phyloP scores from a whole-genome alignment of 495 filamentous ascomycete genomes.

The Clavariopsis aquatica region DNA sequence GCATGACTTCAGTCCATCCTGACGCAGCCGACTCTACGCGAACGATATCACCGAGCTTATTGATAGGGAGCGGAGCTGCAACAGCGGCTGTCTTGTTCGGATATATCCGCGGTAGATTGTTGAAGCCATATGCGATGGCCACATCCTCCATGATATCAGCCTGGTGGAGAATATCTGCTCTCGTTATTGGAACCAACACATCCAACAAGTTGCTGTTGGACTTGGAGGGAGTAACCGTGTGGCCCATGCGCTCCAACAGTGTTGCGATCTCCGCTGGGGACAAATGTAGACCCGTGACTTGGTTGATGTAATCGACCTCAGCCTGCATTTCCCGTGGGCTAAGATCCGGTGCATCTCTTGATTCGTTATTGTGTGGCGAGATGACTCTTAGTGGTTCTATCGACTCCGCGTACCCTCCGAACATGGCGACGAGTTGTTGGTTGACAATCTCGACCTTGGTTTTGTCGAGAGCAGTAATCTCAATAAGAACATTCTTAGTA shows the following conservation, averaged over 20 bases:
- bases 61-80: constrained; percentile 83
- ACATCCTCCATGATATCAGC: constrained; percentile 99
- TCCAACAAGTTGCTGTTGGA: constrained; percentile 66
- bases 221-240: constrained; percentile 68
- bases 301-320: constrained; percentile 88
- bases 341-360: constrained; percentile 76
- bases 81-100: constrained; percentile 81
- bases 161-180: constrained; percentile 93
- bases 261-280: constrained; percentile 70
- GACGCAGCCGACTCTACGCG: constrained; percentile 89
- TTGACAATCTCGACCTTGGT: constrained; percentile 96
- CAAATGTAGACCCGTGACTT: constrained; percentile 79
- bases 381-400: constrained; percentile 90
- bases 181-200: constrained; percentile 79
- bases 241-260: constrained; percentile 83
- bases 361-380: constrained; percentile 85
- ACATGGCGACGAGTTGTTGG: constrained; percentile 95
- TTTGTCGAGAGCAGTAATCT: constrained; percentile 93
- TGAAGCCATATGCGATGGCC: constrained; percentile 87
- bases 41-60: constrained; percentile 92
- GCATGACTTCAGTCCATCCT: constrained; percentile 95
- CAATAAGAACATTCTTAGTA: constrained; percentile 92
- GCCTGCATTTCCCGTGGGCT: constrained; percentile 72
- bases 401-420: constrained; percentile 85
- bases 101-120: constrained; percentile 81